Evolutionary conservation across 768 basidiomycete species (phyloP), one percentile per base, ranked within the genome.

Genomic region (Pleurotus pulmonarius): DNA sequence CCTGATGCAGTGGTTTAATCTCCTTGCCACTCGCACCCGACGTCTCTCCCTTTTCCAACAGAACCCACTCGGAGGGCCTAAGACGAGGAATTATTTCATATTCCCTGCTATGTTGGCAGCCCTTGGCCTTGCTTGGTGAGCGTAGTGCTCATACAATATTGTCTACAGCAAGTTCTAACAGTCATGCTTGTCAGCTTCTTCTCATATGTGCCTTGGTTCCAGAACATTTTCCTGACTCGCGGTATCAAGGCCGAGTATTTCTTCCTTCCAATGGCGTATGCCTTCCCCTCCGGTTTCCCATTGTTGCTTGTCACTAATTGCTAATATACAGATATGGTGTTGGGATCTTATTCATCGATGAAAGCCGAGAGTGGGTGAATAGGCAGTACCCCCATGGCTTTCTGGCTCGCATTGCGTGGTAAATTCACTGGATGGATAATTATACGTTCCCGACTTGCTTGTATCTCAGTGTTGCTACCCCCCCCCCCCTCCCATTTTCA

Each of bases 1-100:
- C 38, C 69, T 83, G 53, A 83, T 83, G 80, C 85, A 86, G 68
- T 83, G 77, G 76, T 81, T 80, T 38, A 84, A 82, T 60, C 70
- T 86, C 6, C 72, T 86, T 16, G 71, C 83, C 0, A 80, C 81
- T 0, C 78, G 85, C 18, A 80, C 81, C 7, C 76, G 85, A 20
- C 74, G 74, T 13, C 73, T 82, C 16, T 78, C 79, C 20, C 73
- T 85, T 38, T 73, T 86, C 69, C 78, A 82, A 59, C 79, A 81
- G 39, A 79, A 79, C 39, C 83, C 84, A 1, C 55, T 60, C 1
- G 61, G 62, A 9, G 55, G 61, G 2, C 47, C 58, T 0, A 26
- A 26, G 34, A 63, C 70, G 9, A 60, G 69, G n/a, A 82, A 83
- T 57, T 59, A 70, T 25, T 77, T 74, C 63, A 64, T 78, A 48